phyloP scores from a whole-genome alignment of 2,329 filamentous ascomycete species.

The Talaromyces funiculosus region DNA sequence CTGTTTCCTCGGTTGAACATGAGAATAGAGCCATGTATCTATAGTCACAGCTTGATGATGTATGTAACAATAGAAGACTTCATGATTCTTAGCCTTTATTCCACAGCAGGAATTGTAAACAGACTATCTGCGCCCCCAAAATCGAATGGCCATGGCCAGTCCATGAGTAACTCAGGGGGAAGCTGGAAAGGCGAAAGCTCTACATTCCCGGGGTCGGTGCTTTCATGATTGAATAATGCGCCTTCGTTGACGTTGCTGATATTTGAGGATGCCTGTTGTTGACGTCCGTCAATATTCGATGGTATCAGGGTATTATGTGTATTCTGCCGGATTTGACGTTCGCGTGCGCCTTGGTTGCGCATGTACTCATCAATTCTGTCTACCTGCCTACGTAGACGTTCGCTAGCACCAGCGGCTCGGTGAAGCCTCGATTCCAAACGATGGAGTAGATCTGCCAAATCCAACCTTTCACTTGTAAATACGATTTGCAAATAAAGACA shows the following conservation, averaged over 20 bases:
- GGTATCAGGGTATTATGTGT: slow-evolving; percentile 13
- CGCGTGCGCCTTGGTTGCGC: slow-evolving; percentile 17
- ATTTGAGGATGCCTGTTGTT: background rate
- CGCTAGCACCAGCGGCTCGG: slow-evolving; percentile 35
- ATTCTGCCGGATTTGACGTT: slow-evolving; percentile 9
- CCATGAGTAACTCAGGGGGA: slow-evolving; percentile 35
- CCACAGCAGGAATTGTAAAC: background rate
- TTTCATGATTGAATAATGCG: background rate
- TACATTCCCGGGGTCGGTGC: background rate
- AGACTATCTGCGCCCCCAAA: background rate
- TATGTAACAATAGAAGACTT: background rate
- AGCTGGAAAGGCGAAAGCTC: slow-evolving; percentile 33
- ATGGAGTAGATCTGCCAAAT: slow-evolving; percentile 43
- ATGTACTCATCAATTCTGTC: slow-evolving; percentile 44
- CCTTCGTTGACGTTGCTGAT: background rate
- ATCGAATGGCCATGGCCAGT: slow-evolving; percentile 38
- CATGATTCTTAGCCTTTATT: background rate
- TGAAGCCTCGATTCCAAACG: slow-evolving; percentile 40
- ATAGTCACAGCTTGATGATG: background rate
- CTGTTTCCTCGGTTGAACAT: background rate
- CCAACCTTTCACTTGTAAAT: slow-evolving; percentile 5
- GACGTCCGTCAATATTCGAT: background rate
- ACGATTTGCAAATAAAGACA: background rate
- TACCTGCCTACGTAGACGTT: slow-evolving; percentile 38
- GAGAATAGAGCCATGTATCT: background rate